Evolutionary conservation across 768 basidiomycete species (phyloP).

Genomic region (Pisolithus albus): DNA sequence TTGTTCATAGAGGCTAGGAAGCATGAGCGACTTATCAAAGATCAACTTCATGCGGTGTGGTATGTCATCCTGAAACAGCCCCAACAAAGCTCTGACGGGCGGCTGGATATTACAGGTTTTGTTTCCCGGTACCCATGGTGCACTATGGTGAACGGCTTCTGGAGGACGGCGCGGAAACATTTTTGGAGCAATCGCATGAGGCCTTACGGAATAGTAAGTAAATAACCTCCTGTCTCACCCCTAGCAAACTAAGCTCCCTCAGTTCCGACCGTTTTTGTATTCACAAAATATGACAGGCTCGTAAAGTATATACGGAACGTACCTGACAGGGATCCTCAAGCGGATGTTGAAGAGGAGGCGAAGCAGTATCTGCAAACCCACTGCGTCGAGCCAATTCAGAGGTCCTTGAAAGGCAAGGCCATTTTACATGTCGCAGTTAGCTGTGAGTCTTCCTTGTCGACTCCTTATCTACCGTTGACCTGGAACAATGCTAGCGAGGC

Average conservation of each 20-base stretch:
- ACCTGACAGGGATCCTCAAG: neutral
- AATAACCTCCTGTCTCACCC: neutral
- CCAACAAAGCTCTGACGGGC: neutral
- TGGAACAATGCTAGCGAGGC: neutral
- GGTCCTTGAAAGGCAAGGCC: neutral
- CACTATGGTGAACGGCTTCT: neutral
- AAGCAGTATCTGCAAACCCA: neutral
- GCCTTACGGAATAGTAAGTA: slow-evolving; percentile 2
- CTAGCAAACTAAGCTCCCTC: too few relatives aligned
- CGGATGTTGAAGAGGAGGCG: too few relatives aligned
- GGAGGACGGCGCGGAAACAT: neutral
- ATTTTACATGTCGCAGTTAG: neutral
- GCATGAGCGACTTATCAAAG: neutral
- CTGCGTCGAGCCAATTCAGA: neutral
- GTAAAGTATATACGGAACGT: neutral
- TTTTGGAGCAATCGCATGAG: neutral
- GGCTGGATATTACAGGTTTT: neutral
- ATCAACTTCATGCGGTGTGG: slow-evolving; percentile 12
- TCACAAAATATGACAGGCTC: slow-evolving; percentile 5
- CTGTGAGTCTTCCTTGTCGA: neutral
- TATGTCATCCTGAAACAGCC: neutral
- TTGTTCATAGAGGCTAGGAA: slow-evolving; percentile 5
- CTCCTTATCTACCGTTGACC: neutral
- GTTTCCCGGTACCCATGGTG: slow-evolving; percentile 1
- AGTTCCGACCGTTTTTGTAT: slow-evolving; percentile 2